A percentile compares a stretch with the other conserved stretches of the same genome.
Evolutionary conservation across 768 basidiomycete genomes (phyloP).

Genomic region (Kwoniella newhampshirensis): DNA sequence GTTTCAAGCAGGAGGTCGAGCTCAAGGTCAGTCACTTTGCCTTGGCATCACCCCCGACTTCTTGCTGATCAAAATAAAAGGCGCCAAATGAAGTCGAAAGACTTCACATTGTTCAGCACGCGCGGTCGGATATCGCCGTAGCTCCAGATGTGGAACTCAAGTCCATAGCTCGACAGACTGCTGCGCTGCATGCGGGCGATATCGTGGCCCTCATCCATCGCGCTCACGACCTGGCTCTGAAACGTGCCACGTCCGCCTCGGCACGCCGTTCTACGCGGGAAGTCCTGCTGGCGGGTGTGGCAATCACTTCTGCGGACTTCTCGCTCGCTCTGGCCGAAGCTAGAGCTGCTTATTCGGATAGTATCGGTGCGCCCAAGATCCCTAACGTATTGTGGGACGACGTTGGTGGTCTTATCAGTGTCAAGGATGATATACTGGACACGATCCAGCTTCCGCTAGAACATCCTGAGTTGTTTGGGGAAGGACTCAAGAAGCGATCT

Average conservation of each 20-base stretch:
- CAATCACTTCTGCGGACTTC: constrained; percentile 64
- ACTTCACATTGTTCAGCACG: constrained; percentile 60
- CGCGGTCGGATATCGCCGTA: constrained; percentile 57
- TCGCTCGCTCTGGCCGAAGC: constrained; percentile 69
- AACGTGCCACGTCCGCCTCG: constrained; percentile 15
- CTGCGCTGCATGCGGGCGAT: constrained; percentile 82
- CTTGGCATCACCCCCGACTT: no score
- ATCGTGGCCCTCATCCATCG: constrained; percentile 67
- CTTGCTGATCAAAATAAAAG: no score
- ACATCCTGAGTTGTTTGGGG: constrained; percentile 82
- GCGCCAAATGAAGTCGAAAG: constrained; percentile 78
- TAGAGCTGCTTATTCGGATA: constrained; percentile 77
- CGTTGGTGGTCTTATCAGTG: constrained; percentile 81
- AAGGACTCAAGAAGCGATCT: constrained; percentile 91
- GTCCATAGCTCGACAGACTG: constrained; percentile 77
- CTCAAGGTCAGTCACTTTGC: constrained; percentile 62
- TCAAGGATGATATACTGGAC: constrained; percentile 90
- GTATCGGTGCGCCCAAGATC: constrained; percentile 95
- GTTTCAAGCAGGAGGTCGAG: constrained; percentile 80
- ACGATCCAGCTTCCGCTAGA: constrained; percentile 91
- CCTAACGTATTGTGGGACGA: constrained; percentile 97
- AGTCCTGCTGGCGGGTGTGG: constrained; percentile 53
- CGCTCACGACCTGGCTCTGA: constrained; percentile 61
- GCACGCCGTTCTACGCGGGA: constrained; percentile 13
- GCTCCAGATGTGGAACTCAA: constrained; percentile 77